Evolutionary conservation across 495 filamentous ascomycete species (phyloP), one percentile per base, ranked within the genome.

Genomic region (Hyaloscypha hepaticicola): DNA sequence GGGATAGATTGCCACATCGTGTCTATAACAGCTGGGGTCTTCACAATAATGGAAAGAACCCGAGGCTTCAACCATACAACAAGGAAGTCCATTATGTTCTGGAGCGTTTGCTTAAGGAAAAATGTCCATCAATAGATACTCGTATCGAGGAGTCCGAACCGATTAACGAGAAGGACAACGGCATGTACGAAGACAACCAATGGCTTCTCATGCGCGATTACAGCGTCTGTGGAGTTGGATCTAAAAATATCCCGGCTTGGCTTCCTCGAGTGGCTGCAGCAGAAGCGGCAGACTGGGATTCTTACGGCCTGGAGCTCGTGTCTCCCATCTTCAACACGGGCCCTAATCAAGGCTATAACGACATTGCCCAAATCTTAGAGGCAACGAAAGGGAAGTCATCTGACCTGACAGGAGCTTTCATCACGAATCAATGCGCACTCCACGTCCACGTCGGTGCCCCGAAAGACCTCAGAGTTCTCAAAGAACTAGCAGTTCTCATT

Each of bases 391-490:
- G 56, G 26, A 24, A 14, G 11, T 24, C 41, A 0, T 12, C 49
- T 1, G n/a, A 60, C 19, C 45, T 22, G n/a, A 45, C 57, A 31
- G 65, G 58, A 8, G 55, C 65, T 12, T 70, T 70, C 55, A 63
- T 67, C 6, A 67, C 60, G 4, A 67, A 70, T 48, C 64, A 67
- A 62, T 65, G 63, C 34, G 61, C 60, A 9, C 27, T 70, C 11
- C 65, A 70, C 29, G 68, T 70, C 31, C 64, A 70, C 34, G 52
- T 70, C 11, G 34, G 58, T 55, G 65, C 60, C 24, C 64, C 61
- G 1, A 51, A 58, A 14, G 41, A 63, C n/a, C 27, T 67, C 2
- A 34, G 57, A 25, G 68, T 64, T 11, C 31, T 70, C 6, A 60
- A 66, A 29, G 60, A 63, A 38, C 61, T 70, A 19, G 68, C 68